A percentile compares a stretch with the other conserved stretches of the same genome.
Conservation (phyloP, 1,139 yeast genomes). For the Yamadazyma taylorii region DNA sequence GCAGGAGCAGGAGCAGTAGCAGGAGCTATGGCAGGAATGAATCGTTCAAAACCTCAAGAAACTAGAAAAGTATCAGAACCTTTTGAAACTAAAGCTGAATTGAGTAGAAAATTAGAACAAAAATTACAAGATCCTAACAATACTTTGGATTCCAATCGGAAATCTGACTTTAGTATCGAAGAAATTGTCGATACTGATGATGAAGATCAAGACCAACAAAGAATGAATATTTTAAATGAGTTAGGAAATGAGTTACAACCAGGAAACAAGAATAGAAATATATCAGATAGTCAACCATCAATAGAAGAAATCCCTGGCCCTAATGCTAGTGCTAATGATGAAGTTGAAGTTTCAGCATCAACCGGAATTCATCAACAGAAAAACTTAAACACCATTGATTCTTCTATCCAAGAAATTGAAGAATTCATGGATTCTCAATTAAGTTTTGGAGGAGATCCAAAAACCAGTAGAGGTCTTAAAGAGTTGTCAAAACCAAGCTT, state of each 20-base stretch:
- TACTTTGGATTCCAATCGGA: constrained; percentile 6
- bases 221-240: constrained; percentile 1
- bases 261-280: constrained; percentile 1
- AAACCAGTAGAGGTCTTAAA: constrained; percentile 1
- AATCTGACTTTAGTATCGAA: constrained; percentile 41
- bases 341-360: constrained; percentile 7
- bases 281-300: constrained; percentile 1
- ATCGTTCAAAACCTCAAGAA: background rate
- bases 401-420: constrained; percentile 46
- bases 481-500: constrained; percentile 2
- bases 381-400: constrained; percentile 17
- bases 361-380: constrained; percentile 2
- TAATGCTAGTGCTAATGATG: constrained; percentile 1
- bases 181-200: constrained; percentile 37
- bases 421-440: constrained; percentile 41
- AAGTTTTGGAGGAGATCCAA: constrained; percentile 17
- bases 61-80: constrained; percentile 24
- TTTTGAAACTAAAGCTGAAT: constrained; percentile 29
- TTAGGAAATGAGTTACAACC: constrained; percentile 6
- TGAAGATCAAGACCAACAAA: constrained; percentile 15
- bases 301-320: background rate
- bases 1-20: background rate
- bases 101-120: constrained; percentile 25
- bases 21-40: background rate
- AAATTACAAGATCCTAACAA: constrained; percentile 17